Percentiles rank a stretch among this genome's conserved stretches.
phyloP scores from a whole-genome alignment of 305 asterid species.

The Fraxinus latifolia region DNA sequence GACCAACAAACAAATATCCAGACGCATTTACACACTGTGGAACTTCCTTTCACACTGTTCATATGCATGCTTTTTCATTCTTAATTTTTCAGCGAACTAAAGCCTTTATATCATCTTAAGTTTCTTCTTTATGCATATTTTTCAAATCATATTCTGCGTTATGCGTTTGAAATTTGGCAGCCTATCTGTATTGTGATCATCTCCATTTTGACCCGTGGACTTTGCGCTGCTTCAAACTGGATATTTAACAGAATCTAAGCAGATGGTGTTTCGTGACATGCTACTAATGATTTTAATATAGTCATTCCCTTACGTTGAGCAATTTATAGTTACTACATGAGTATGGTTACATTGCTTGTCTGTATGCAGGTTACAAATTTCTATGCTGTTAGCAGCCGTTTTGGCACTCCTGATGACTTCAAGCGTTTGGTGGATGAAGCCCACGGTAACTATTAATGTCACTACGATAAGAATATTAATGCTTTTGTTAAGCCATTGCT shows the following conservation, averaged over 20 bases:
- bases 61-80: background rate
- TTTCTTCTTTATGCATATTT: background rate
- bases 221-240: background rate
- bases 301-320: conserved; percentile 9
- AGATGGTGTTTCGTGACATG: background rate
- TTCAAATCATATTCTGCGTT: background rate
- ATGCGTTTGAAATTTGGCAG: background rate
- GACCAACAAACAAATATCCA: background rate
- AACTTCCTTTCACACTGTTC: background rate
- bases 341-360: conserved; percentile 16
- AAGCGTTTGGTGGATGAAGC: conserved; percentile 96
- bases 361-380: conserved; percentile 73
- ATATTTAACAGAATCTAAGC: background rate
- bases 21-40: background rate
- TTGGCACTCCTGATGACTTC: conserved; percentile 95
- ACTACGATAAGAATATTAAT: background rate
- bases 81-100: background rate
- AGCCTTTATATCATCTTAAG: background rate
- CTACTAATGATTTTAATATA: background rate
- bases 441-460: conserved; percentile 57
- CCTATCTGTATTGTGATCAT: background rate
- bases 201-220: background rate
- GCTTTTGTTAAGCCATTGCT: background rate
- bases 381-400: conserved; percentile 96
- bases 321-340: conserved; percentile 16